A percentile compares a stretch with the other conserved stretches of the same genome.
Conservation (phyloP, 257 asterid genomes). For the Nyctanthes arbortristis region DNA sequence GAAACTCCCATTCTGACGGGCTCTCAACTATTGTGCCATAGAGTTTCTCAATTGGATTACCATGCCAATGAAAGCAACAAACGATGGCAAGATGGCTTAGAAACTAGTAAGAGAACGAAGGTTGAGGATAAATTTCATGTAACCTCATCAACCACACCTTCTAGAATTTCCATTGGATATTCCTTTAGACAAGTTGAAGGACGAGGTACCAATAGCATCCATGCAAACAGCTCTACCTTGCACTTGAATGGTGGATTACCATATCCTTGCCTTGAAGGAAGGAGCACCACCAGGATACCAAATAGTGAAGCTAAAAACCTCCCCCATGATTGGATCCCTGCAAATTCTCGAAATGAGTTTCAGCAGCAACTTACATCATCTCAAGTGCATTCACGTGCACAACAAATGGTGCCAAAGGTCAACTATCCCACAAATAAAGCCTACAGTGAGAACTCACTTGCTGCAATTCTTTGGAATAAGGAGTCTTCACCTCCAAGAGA, state of each 20-base stretch:
- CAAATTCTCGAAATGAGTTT: slow-evolving; percentile 14
- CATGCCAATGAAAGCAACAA: slow-evolving; percentile 26
- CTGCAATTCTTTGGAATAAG: slow-evolving; percentile 32
- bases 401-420: slow-evolving; percentile 30
- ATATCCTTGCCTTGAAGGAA: slow-evolving; percentile 27
- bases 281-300: slow-evolving; percentile 30
- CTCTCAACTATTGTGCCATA: slow-evolving; percentile 34
- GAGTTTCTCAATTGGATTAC: slow-evolving; percentile 25
- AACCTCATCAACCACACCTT: slow-evolving; percentile 32
- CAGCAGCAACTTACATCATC: slow-evolving; percentile 30
- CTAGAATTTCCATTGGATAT: slow-evolving; percentile 32
- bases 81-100: slow-evolving; percentile 26
- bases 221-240: slow-evolving; percentile 29
- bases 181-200: slow-evolving; percentile 30
- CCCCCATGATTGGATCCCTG: background rate
- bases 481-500: slow-evolving; percentile 31
- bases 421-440: slow-evolving; percentile 26
- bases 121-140: slow-evolving; percentile 27
- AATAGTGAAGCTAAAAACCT: slow-evolving; percentile 22
- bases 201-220: slow-evolving; percentile 24
- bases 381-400: slow-evolving; percentile 31
- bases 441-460: slow-evolving; percentile 29
- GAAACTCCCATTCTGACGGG: slow-evolving; percentile 27
- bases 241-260: slow-evolving; percentile 27
- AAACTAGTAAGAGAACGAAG: slow-evolving; percentile 30